Percentiles rank a stretch among this genome's conserved stretches.
phyloP scores from a whole-genome alignment of 2,329 filamentous ascomycete genomes.

The Paracoccidioides lutzii region DNA sequence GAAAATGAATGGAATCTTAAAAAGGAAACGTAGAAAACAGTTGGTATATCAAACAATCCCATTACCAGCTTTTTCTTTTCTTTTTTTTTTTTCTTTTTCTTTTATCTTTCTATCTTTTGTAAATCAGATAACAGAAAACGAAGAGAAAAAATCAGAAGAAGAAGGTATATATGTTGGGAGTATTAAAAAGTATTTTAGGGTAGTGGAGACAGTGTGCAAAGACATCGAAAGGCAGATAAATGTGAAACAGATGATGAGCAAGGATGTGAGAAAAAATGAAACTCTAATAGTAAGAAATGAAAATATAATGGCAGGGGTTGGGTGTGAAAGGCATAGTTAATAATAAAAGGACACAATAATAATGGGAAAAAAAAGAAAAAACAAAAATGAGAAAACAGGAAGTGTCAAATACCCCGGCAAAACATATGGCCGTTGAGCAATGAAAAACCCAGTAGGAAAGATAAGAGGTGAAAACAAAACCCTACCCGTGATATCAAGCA shows the following conservation, averaged over 20 bases:
- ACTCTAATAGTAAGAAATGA: not conserved
- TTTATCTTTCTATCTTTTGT: too few species aligned
- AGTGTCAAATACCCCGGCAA: not conserved
- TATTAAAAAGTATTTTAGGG: constrained; percentile 5
- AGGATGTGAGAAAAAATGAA: constrained; percentile 9
- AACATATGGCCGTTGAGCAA: not conserved
- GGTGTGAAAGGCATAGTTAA: constrained; percentile 9
- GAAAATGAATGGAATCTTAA: too few species aligned
- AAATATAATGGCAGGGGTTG: constrained; percentile 9
- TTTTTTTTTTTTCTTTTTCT: too few species aligned
- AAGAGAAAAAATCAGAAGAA: not conserved
- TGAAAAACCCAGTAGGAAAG: constrained; percentile 6
- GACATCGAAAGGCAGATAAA: not conserved
- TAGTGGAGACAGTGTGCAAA: too few species aligned
- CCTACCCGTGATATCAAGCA: not conserved
- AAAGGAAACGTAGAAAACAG: too few species aligned
- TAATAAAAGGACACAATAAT: constrained; percentile 12
- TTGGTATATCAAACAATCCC: too few species aligned
- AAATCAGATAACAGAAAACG: not conserved
- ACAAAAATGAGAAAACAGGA: too few species aligned
- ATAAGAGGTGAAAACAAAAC: constrained; percentile 4
- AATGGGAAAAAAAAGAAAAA: not conserved
- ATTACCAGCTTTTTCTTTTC: too few species aligned
- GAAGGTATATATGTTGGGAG: not conserved
- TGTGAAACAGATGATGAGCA: constrained; percentile 12